Conservation (phyloP, 2,329 filamentous ascomycete species). For the Hypoxylon sp. region DNA sequence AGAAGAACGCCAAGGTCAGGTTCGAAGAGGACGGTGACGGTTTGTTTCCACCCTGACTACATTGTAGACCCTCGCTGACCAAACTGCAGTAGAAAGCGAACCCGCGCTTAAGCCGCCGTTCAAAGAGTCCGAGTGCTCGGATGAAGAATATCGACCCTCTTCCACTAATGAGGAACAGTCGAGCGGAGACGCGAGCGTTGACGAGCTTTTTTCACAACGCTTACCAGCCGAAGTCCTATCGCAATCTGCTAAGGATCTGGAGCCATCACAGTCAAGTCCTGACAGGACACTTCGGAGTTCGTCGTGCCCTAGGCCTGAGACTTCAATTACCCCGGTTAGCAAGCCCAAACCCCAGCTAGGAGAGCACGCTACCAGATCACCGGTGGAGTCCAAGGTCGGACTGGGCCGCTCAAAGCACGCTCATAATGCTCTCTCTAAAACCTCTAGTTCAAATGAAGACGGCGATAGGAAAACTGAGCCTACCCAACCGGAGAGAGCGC, state of each 20-base stretch:
- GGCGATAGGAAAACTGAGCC: neutral
- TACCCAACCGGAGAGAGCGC: conserved; percentile 8
- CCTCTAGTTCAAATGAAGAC: conserved; percentile 4
- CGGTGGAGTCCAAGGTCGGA: conserved; percentile 2
- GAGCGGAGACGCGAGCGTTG: neutral
- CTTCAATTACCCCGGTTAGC: conserved; percentile 21
- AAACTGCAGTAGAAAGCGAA: neutral
- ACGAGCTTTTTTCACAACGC: neutral
- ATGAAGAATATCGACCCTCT: conserved; percentile 30
- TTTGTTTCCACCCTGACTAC: conserved; percentile 6
- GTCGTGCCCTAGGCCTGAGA: conserved; percentile 4
- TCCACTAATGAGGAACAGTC: conserved; percentile 8
- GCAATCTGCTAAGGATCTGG: neutral
- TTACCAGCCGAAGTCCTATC: neutral
- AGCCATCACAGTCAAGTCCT: conserved; percentile 6
- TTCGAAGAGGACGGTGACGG: conserved; percentile 36
- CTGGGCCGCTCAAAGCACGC: conserved; percentile 20
- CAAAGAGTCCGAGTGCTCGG: conserved; percentile 17
- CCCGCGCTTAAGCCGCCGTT: conserved; percentile 12
- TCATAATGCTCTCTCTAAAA: conserved; percentile 17
- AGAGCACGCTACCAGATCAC: neutral
- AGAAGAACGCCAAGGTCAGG: conserved; percentile 19
- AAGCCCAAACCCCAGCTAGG: conserved; percentile 2
- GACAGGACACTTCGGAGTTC: conserved; percentile 8
- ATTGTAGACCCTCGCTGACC: neutral